Percentiles rank a stretch among this genome's conserved stretches.
These are phyloP conservation scores for Miamiensis avidus DNA, from an alignment of 169 alveolate species.

Conservation along the genomic window DNA sequence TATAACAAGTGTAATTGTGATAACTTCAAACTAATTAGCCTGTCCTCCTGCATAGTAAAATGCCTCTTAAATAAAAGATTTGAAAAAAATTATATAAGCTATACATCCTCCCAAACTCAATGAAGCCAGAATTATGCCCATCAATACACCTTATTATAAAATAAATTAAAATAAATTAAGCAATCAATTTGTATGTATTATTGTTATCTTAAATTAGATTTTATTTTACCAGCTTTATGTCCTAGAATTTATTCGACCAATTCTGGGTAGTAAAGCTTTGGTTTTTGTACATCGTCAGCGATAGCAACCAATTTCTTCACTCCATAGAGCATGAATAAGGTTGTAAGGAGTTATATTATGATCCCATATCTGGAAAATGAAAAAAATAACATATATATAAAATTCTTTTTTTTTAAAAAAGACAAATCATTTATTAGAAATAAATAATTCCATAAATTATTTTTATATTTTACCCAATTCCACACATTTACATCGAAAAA, in stretches of 20 bases:
- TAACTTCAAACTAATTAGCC: background rate
- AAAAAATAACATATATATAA: too few species aligned
- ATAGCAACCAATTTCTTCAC: background rate
- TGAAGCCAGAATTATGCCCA: background rate
- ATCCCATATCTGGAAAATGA: background rate
- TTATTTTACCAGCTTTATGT: background rate
- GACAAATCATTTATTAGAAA: background rate
- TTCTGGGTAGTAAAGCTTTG: background rate
- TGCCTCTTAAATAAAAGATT: background rate
- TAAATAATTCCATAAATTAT: background rate
- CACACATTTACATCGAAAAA: background rate
- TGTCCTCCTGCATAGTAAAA: background rate
- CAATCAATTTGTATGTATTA: background rate
- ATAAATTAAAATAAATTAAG: background rate
- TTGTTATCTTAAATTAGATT: too few species aligned
- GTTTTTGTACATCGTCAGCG: background rate
- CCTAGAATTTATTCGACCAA: background rate
- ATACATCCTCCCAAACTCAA: background rate
- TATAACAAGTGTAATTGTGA: background rate
- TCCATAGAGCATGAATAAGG: background rate
- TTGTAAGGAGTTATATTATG: too few species aligned
- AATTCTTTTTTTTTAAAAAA: too few species aligned
- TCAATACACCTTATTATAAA: background rate
- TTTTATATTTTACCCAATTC: background rate
- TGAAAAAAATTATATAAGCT: background rate